A percentile compares a stretch with the other conserved stretches of the same genome.
phyloP scores from a whole-genome alignment of 2,329 filamentous ascomycete genomes.

The Fusarium sp. region DNA sequence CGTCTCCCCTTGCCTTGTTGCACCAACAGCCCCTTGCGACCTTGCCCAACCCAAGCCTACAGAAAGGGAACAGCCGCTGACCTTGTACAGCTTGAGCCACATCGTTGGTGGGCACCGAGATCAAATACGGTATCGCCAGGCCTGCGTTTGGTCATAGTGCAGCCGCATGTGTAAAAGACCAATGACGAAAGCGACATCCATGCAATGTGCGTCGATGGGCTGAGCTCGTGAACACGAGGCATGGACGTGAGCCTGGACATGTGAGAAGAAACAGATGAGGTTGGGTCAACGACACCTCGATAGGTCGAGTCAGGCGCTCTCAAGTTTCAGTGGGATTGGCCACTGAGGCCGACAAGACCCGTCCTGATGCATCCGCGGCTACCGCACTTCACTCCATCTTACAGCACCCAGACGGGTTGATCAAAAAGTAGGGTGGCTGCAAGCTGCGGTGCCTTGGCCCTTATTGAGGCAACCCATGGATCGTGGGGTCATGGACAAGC shows the following conservation, averaged over 20 bases:
- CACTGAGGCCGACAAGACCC: constrained; percentile 31
- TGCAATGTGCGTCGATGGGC: constrained; percentile 36
- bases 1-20: constrained; percentile 25
- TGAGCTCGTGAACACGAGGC: constrained; percentile 40
- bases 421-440: constrained; percentile 23
- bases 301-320: constrained; percentile 43
- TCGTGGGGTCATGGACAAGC: constrained; percentile 17
- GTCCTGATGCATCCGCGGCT: constrained; percentile 38
- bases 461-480: neutral
- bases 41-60: constrained; percentile 28
- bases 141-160: constrained; percentile 5
- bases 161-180: constrained; percentile 34
- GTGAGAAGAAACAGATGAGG: constrained; percentile 34
- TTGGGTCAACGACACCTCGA: constrained; percentile 35
- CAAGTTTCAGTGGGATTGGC: constrained; percentile 41
- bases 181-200: constrained; percentile 32
- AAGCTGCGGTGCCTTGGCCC: constrained; percentile 1
- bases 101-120: constrained; percentile 15
- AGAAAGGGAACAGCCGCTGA: constrained; percentile 24
- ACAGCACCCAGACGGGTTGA: constrained; percentile 17
- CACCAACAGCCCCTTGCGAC: constrained; percentile 29
- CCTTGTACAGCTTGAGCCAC: constrained; percentile 21
- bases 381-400: constrained; percentile 33
- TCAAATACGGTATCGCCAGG: constrained; percentile 19
- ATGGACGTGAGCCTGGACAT: constrained; percentile 15